Base-by-base conservation (phyloP, 2,329 filamentous ascomycete genomes). In the Fusarium abutilonis region DNA sequence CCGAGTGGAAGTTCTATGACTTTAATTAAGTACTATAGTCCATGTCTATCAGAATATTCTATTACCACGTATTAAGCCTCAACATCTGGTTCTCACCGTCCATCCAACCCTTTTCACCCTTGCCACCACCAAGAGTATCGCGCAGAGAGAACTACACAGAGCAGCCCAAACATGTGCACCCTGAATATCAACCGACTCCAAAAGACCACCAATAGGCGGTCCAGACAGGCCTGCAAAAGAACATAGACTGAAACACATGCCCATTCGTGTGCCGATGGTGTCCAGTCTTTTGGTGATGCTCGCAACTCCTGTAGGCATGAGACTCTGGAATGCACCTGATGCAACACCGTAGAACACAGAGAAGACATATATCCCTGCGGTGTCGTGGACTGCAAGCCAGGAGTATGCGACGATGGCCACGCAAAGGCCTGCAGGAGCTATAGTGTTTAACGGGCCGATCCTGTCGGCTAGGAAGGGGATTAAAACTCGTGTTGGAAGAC, bases 161-260 rank as follows among this genome's bases (percentile, higher is more conserved):
- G 70, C 74, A 2, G 75, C 76, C 76, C 76, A 78, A 1, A 70
- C 67, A 45, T 76, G 74, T 2, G 75, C 68, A 2, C 63, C 70
- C 0, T 47, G 66, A 31, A 71, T 73, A 15, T 69, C 72, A 0
- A 34, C 45, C 1, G 66, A 54, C 43, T 70, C 60, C 0, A 71
- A 31, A 2, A 63, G 13, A 0, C 78, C 78, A 0, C 78, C 78
- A 17, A 79, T 71, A 0, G 78, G 77, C 4, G 76, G 75, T 0
- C 77, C 77, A 0, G 77, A 77, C 13, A 79, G 48, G 0, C 75
- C 72, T 1, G 75, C 75, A 40, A 79, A 69, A 0, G 76, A 77
- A 7, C 72, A 67, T 6, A 79, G 71, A 39, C 67, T 73, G 10
- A 79, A 79, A 1, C 73, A 75, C 77, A 79, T 79, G 9, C 77